Conservation (phyloP, 2,329 filamentous ascomycete species). For the Fusarium anguioides region DNA sequence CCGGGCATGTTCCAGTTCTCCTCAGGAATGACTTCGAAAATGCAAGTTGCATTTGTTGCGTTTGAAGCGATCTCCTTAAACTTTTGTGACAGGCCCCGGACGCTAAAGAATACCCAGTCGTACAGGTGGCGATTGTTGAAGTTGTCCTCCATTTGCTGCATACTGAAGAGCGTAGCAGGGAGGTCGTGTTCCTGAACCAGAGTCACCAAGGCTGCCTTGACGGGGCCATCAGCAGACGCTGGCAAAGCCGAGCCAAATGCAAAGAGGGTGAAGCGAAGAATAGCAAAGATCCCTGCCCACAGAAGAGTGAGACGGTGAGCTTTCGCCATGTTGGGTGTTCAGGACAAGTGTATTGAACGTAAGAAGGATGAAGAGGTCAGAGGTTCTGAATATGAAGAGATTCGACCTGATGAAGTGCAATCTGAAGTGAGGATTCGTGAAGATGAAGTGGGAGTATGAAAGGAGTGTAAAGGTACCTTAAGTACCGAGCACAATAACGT, state of each 20-base stretch:
- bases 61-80: constrained; percentile 77
- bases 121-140: constrained; percentile 89
- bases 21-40: constrained; percentile 78
- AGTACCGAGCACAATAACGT: constrained; percentile 22
- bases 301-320: constrained; percentile 2
- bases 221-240: constrained; percentile 37
- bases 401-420: constrained; percentile 13
- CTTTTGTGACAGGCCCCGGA: constrained; percentile 78
- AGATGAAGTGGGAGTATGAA: constrained; percentile 28
- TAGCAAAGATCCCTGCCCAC: constrained; percentile 32
- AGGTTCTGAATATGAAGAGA: constrained; percentile 4
- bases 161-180: constrained; percentile 47
- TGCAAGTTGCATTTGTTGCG: constrained; percentile 75
- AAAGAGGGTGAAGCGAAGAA: constrained; percentile 39
- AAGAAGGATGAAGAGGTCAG: constrained; percentile 8
- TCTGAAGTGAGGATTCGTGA: constrained; percentile 5
- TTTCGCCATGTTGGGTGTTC: constrained; percentile 34
- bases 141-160: constrained; percentile 65
- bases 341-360: background rate
- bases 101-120: constrained; percentile 90
- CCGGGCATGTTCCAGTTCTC: constrained; percentile 79
- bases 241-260: constrained; percentile 30
- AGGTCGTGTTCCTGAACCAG: constrained; percentile 49
- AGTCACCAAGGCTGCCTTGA: constrained; percentile 49
- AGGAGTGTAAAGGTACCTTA: constrained; percentile 29